A percentile compares a stretch with the other conserved stretches of the same genome.
phyloP scores from a whole-genome alignment of 768 basidiomycete genomes.

The Suillus weaverae region DNA sequence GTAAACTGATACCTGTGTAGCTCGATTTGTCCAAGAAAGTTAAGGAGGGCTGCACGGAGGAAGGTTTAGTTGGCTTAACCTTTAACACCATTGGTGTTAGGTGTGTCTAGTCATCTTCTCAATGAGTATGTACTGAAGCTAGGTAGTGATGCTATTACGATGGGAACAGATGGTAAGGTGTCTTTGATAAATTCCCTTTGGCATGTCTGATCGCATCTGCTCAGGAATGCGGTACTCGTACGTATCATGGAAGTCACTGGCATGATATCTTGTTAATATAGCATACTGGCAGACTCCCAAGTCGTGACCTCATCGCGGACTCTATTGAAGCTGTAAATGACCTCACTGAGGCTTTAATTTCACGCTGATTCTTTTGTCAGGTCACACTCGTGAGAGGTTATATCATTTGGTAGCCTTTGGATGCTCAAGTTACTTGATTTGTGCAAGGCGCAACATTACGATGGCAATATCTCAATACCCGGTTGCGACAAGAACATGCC shows the following conservation, averaged over 20 bases:
- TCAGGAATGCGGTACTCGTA: slow-evolving; percentile 87
- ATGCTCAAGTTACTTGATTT: neutral
- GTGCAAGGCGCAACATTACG: slow-evolving; percentile 79
- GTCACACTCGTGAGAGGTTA: slow-evolving; percentile 51
- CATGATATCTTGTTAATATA: neutral
- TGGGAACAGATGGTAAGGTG: slow-evolving; percentile 80
- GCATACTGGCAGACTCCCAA: slow-evolving; percentile 58
- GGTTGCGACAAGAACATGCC: slow-evolving; percentile 96
- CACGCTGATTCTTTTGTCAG: slow-evolving; percentile 29
- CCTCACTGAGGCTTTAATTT: neutral
- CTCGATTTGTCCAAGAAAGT: slow-evolving; percentile 77
- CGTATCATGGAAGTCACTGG: slow-evolving; percentile 27
- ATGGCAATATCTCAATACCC: slow-evolving; percentile 83
- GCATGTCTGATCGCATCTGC: slow-evolving; percentile 1
- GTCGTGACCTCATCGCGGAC: slow-evolving; percentile 87
- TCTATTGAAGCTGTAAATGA: slow-evolving; percentile 75
- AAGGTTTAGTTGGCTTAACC: slow-evolving; percentile 77
- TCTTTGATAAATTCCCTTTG: neutral
- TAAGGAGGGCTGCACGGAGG: slow-evolving; percentile 80
- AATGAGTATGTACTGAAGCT: slow-evolving; percentile 3
- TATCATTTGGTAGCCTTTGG: neutral
- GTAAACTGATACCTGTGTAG: slow-evolving; percentile 35
- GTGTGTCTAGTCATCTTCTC: slow-evolving; percentile 36
- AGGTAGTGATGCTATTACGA: slow-evolving; percentile 79
- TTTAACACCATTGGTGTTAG: slow-evolving; percentile 88